Percentiles rank a stretch among this genome's conserved stretches.
Conservation (phyloP, 2,329 filamentous ascomycete genomes). For the Thermothelomyces thermophilus region DNA sequence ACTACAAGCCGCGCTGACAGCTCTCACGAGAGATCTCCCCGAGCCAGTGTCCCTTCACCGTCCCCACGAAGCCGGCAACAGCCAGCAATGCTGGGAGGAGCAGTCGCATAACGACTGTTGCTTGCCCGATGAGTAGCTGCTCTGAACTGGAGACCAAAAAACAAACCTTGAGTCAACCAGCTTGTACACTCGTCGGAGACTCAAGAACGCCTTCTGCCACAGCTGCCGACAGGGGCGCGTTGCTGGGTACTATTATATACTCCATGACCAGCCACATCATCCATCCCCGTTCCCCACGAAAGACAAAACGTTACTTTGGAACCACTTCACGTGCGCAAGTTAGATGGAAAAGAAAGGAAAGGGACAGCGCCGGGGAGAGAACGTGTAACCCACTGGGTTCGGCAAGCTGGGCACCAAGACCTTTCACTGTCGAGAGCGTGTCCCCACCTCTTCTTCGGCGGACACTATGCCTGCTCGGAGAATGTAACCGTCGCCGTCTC, state of each 20-base stretch:
- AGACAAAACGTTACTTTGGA: slow-evolving; percentile 1
- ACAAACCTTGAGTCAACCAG: background rate
- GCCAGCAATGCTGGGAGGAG: slow-evolving; percentile 26
- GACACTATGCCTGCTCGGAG: background rate
- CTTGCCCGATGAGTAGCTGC: background rate
- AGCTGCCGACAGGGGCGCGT: background rate
- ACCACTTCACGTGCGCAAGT: slow-evolving; percentile 6
- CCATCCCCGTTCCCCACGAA: background rate
- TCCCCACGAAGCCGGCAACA: slow-evolving; percentile 25
- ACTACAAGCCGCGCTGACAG: background rate
- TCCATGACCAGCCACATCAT: background rate
- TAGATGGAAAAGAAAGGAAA: background rate
- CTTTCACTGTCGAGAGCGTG: background rate
- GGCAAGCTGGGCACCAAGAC: background rate
- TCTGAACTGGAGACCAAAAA: background rate
- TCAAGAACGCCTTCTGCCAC: background rate
- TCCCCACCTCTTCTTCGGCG: background rate
- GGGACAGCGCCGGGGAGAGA: too few relatives aligned
- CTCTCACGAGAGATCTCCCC: slow-evolving; percentile 28
- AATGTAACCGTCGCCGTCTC: slow-evolving; percentile 8
- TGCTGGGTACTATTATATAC: slow-evolving; percentile 6
- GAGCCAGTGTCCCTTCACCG: slow-evolving; percentile 30
- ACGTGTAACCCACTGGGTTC: background rate
- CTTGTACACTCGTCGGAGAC: background rate
- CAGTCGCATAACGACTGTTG: slow-evolving; percentile 25